These are phyloP conservation scores for Phytophthora hybrid DNA, from an alignment of 352 stramenopile genomes.

Conservation along the genomic window DNA sequence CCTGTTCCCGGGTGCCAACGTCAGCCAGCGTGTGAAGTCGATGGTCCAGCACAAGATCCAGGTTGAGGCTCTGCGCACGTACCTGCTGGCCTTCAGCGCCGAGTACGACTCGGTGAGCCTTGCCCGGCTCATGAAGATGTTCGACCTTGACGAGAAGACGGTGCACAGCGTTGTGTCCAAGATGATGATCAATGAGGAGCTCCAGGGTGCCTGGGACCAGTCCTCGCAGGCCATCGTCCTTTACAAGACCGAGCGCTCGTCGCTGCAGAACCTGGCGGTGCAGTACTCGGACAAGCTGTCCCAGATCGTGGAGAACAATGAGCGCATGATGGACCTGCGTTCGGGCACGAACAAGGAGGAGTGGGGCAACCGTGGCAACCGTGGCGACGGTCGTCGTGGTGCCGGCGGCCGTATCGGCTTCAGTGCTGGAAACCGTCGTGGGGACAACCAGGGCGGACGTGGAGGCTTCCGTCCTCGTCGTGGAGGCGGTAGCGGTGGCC, in stretches of 20 bases:
- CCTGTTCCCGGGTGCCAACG: conserved; percentile 92
- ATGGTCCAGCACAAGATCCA: conserved; percentile 97
- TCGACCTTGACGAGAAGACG: conserved; percentile 96
- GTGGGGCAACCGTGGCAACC: conserved; percentile 65
- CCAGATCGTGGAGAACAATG: conserved; percentile 91
- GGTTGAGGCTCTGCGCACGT: conserved; percentile 96
- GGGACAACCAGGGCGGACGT: conserved; percentile 61
- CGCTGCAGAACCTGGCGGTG: conserved; percentile 95
- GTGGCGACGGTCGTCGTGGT: conserved; percentile 46
- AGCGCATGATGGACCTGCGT: conserved; percentile 89
- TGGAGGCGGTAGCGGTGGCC: conserved; percentile 45
- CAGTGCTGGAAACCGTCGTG: conserved; percentile 46
- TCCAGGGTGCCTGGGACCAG: conserved; percentile 98
- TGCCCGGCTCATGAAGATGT: conserved; percentile 96
- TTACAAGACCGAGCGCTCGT: conserved; percentile 94
- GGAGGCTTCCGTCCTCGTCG: conserved; percentile 55
- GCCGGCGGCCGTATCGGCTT: conserved; percentile 49
- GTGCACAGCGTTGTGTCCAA: conserved; percentile 98
- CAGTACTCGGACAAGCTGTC: conserved; percentile 96
- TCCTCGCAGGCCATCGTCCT: conserved; percentile 97
- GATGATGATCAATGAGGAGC: conserved; percentile 99
- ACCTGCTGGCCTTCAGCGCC: conserved; percentile 95
- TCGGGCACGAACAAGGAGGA: conserved; percentile 74
- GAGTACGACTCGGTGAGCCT: conserved; percentile 98
- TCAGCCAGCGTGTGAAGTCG: conserved; percentile 83